Conservation (phyloP, 208 protist species). For the Crithidia expoeki region DNA sequence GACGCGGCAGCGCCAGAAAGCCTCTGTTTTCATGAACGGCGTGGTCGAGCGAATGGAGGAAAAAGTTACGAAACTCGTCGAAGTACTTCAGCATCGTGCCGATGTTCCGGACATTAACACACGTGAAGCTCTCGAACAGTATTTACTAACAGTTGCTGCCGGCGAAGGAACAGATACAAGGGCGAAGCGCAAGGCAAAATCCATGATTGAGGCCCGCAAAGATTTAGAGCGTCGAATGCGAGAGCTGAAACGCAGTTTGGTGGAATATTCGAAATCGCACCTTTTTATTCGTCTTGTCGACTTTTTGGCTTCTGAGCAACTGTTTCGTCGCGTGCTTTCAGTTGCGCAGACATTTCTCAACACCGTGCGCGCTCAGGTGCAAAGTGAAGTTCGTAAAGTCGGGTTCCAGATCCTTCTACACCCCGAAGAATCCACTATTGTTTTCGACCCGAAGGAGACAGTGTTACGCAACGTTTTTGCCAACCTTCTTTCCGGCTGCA, state of each 20-base stretch:
- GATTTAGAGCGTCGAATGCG: slow-evolving; percentile 86
- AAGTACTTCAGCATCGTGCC: slow-evolving; percentile 77
- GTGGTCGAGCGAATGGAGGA: slow-evolving; percentile 85
- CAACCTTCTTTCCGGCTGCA: slow-evolving; percentile 72
- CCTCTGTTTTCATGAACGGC: slow-evolving; percentile 48
- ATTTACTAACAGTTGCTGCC: slow-evolving; percentile 81
- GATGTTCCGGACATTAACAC: slow-evolving; percentile 94
- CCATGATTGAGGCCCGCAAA: slow-evolving; percentile 90
- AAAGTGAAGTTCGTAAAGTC: slow-evolving; percentile 72
- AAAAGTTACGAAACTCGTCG: slow-evolving; percentile 82
- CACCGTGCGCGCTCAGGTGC: slow-evolving; percentile 62
- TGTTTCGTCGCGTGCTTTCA: slow-evolving; percentile 75
- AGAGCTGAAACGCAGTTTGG: slow-evolving; percentile 91
- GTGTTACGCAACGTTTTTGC: slow-evolving; percentile 61
- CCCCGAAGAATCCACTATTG: slow-evolving; percentile 63
- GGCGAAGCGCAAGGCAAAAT: slow-evolving; percentile 82
- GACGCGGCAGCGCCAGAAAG: slow-evolving; percentile 72
- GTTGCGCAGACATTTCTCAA: slow-evolving; percentile 75
- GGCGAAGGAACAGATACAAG: slow-evolving; percentile 34
- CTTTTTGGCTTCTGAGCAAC: slow-evolving; percentile 82
- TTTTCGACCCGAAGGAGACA: slow-evolving; percentile 77
- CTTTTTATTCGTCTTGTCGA: slow-evolving; percentile 91
- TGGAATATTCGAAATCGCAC: slow-evolving; percentile 91
- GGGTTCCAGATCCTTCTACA: slow-evolving; percentile 90
- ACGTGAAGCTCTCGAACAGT: slow-evolving; percentile 90